Conservation (phyloP, 2,329 filamentous ascomycete genomes). For the Trichoderma cornu-damae region DNA sequence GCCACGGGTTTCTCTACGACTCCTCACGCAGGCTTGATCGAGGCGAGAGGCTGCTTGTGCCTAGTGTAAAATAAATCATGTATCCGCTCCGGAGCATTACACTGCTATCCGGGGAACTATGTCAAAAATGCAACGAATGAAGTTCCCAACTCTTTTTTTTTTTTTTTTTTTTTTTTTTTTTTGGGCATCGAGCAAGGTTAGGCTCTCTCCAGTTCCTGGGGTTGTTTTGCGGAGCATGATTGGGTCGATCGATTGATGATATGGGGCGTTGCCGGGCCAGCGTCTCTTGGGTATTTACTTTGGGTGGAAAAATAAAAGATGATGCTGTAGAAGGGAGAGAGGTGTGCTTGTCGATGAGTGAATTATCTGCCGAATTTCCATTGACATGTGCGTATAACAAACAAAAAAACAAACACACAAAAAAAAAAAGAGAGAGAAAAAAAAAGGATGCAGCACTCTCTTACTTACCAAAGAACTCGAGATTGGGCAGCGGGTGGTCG, state of each 20-base stretch:
- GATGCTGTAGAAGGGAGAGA: background rate
- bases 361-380: no score
- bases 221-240: background rate
- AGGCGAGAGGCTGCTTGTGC: background rate
- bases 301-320: conserved; percentile 26
- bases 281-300: conserved; percentile 25
- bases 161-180: no score
- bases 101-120: background rate
- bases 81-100: background rate
- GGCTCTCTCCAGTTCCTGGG: no score
- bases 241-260: background rate
- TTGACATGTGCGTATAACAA: no score
- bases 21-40: background rate
- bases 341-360: no score
- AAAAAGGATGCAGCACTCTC: no score
- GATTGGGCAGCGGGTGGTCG: background rate
- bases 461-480: no score
- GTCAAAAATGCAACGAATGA: no score
- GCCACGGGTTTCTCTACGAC: background rate
- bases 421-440: no score
- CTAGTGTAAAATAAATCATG: background rate
- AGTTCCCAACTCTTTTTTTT: no score
- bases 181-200: no score
- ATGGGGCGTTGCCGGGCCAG: conserved; percentile 23
- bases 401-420: no score